These are phyloP conservation scores for Alopecurus myosuroides DNA, from an alignment of 176 grass and related monocot genomes.

Conservation along the genomic window DNA sequence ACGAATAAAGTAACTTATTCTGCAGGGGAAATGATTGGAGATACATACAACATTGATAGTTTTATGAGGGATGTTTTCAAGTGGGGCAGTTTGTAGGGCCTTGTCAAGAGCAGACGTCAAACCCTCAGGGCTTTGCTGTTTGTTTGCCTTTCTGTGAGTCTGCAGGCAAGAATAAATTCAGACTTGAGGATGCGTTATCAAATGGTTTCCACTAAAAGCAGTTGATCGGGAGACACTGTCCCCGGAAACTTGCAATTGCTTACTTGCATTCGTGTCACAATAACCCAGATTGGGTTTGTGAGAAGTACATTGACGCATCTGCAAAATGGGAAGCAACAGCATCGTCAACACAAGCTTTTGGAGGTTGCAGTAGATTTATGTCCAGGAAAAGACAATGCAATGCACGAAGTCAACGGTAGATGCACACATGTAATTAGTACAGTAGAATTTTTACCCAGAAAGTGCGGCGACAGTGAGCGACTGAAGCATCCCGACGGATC, in stretches of 20 bases:
- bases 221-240: not conserved
- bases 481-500: conserved; percentile 84
- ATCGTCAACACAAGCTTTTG: not conserved
- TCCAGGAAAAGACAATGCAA: not conserved
- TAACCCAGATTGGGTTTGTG: conserved; percentile 95
- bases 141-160: conserved; percentile 77
- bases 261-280: conserved; percentile 93
- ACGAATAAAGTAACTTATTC: not conserved
- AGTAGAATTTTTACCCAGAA: conserved; percentile 72
- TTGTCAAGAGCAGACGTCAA: conserved; percentile 41
- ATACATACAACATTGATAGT: conserved; percentile 60
- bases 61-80: conserved; percentile 65
- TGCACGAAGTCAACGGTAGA: conserved; percentile 8
- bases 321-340: conserved; percentile 7
- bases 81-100: conserved; percentile 21
- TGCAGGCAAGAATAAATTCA: conserved; percentile 32
- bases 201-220: not conserved
- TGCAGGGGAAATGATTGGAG: not conserved
- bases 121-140: conserved; percentile 38
- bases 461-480: conserved; percentile 86
- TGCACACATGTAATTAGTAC: not conserved
- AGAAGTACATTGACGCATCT: conserved; percentile 92
- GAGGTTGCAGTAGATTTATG: not conserved
- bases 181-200: not conserved
- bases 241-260: not conserved